Base-by-base conservation (phyloP, 768 basidiomycete species). In the Termitomyces titanicus region DNA sequence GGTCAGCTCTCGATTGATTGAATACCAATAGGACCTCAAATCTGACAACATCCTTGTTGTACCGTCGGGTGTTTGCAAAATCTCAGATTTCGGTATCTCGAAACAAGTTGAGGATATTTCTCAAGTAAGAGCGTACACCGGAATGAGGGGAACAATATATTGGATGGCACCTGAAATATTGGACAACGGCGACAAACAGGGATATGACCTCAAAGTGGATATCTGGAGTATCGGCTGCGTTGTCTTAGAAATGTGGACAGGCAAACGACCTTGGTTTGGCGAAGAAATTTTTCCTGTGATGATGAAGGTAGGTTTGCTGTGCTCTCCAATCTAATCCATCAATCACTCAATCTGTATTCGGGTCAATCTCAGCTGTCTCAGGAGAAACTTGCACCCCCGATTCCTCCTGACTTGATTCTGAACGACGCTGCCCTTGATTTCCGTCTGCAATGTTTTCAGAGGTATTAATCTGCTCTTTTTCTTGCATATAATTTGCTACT, bases 161-260 rank as follows among this genome's bases (percentile, higher is more conserved):
- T 98, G 94, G 92, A 96, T 97, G 94, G 94, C 94, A 1, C 94
- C 94, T 0, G 94, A 92, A 72, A 84, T 92, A 31, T 70, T 92
- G 15, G 79, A 86, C 58, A 78, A 83, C 10, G 47, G 50, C 48
- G 80, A 83, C 57, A 78, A 80, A 58, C 80, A 82, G 50, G 92
- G 92, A 0, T 98, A 98, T 69, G 88, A 89, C 62, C 84, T 83
- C n/a, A 98, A 98, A 68, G 85, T 96, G 44, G 95, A 98, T 65
- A 93, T 98, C 55, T 98, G 95, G 95, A 90, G 91, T 63, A 76
- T 95, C 20, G 95, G 95, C 1, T 98, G 95, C 68, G 85, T 98
- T 34, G 84, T 92, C 13, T 76, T 94, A 47, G 95, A 98, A 69
- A 98, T 98, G 95, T 94, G 92, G 86, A 87, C 89, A 5, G 95